Conservation (phyloP, 169 alveolate species). For the Eimeria necatrix region DNA sequence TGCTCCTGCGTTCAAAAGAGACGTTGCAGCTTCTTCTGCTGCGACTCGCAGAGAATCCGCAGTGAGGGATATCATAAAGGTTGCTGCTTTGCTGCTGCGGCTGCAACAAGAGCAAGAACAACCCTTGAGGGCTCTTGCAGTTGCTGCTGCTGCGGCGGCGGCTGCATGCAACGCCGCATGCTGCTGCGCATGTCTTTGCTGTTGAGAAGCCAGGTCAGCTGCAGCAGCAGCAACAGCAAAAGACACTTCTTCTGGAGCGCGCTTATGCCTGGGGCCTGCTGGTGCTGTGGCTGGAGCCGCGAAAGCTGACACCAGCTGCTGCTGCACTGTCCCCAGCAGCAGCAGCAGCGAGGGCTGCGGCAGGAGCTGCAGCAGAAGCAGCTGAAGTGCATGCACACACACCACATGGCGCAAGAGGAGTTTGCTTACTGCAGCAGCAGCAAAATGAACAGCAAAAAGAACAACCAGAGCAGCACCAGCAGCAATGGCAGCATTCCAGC, state of each 20-base stretch:
- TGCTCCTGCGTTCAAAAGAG: background rate
- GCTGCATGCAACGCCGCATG: slow-evolving; percentile 30
- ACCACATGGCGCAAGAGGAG: background rate
- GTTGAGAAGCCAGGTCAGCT: background rate
- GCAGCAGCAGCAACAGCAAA: slow-evolving; percentile 46
- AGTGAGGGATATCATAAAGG: background rate
- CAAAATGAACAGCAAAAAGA: background rate
- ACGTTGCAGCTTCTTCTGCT: slow-evolving; percentile 40
- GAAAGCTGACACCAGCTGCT: slow-evolving; percentile 27
- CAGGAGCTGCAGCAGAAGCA: slow-evolving; percentile 26
- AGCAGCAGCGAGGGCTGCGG: slow-evolving; percentile 21
- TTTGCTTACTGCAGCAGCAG: background rate
- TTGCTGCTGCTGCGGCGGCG: slow-evolving; percentile 44
- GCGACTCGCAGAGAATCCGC: slow-evolving; percentile 45
- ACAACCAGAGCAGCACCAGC: background rate
- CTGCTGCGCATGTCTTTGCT: slow-evolving; percentile 34
- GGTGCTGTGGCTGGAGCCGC: slow-evolving; percentile 2
- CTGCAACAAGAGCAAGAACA: slow-evolving; percentile 11
- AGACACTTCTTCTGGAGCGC: background rate
- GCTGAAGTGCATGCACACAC: background rate
- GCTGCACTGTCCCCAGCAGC: slow-evolving; percentile 36
- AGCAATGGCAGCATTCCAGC: background rate
- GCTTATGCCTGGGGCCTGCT: slow-evolving; percentile 1
- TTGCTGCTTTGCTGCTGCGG: background rate
- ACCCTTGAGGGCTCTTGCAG: background rate